Evolutionary conservation across 805 yeast species (phyloP).

Genomic region (Cyberlindnera bimundalis): DNA sequence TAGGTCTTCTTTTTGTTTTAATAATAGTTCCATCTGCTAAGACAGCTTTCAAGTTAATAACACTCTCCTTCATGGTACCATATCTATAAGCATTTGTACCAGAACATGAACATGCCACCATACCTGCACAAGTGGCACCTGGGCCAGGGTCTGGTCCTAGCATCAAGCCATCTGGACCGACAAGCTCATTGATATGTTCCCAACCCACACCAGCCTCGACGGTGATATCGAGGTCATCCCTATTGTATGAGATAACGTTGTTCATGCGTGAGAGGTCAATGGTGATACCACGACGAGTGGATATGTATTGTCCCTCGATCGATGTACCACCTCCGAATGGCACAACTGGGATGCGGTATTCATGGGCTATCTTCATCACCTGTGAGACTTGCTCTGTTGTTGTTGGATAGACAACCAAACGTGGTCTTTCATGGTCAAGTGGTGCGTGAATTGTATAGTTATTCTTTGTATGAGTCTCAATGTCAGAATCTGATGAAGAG

Average conservation of each 20-base stretch:
- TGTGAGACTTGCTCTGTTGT: constrained; percentile 54
- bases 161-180: constrained; percentile 46
- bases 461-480: constrained; percentile 44
- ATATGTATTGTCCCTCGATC: constrained; percentile 63
- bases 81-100: constrained; percentile 76
- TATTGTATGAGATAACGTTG: constrained; percentile 50
- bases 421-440: constrained; percentile 35
- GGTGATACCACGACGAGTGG: constrained; percentile 58
- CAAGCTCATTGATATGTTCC: constrained; percentile 58
- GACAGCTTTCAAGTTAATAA: constrained; percentile 64
- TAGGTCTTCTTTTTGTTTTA: constrained; percentile 69
- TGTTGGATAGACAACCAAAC: constrained; percentile 47
- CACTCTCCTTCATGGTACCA: constrained; percentile 77
- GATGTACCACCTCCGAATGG: constrained; percentile 66
- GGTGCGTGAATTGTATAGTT: constrained; percentile 49
- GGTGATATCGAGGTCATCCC: constrained; percentile 63
- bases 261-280: constrained; percentile 59
- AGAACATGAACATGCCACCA: constrained; percentile 72
- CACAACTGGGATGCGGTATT: constrained; percentile 53
- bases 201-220: constrained; percentile 80
- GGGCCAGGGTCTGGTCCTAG: constrained; percentile 81
- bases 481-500: constrained; percentile 29
- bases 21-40: constrained; percentile 75
- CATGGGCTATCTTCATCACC: constrained; percentile 52
- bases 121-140: constrained; percentile 76